A percentile compares a stretch with the other conserved stretches of the same genome.
Conservation (phyloP, 73 alveolate species). For the Stentor coeruleus region DNA sequence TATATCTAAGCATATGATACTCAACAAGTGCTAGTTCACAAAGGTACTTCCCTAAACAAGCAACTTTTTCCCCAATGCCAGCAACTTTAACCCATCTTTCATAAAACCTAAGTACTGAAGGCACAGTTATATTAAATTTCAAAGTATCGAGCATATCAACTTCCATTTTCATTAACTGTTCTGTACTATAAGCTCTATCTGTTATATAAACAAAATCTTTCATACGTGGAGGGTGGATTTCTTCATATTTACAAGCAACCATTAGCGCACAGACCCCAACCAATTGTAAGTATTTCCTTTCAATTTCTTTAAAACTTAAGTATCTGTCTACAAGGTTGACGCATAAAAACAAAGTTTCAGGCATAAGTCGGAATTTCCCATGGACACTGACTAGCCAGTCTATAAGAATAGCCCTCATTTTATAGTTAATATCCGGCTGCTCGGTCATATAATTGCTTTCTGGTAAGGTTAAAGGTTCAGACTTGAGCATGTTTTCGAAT, state of each 20-base stretch:
- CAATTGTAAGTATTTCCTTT: constrained; percentile 48
- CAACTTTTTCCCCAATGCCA: neutral
- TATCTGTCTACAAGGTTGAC: constrained; percentile 52
- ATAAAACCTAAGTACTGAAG: constrained; percentile 30
- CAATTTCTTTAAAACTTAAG: constrained; percentile 27
- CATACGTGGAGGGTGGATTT: constrained; percentile 65
- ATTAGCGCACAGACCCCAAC: constrained; percentile 83
- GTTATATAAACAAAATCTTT: constrained; percentile 62
- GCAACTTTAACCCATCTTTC: constrained; percentile 19
- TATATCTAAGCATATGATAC: neutral
- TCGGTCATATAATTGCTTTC: constrained; percentile 24
- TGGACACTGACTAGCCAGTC: constrained; percentile 62
- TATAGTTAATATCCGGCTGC: constrained; percentile 41
- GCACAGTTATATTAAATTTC: constrained; percentile 32
- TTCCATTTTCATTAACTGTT: constrained; percentile 40
- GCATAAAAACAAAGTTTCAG: constrained; percentile 49
- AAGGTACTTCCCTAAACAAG: too few relatives aligned
- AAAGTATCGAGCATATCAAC: constrained; percentile 15
- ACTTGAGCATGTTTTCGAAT: neutral
- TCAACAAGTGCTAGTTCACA: constrained; percentile 1
- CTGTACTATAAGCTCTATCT: constrained; percentile 54
- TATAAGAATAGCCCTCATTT: constrained; percentile 49
- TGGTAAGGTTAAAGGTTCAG: neutral
- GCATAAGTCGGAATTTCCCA: constrained; percentile 49
- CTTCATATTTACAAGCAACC: constrained; percentile 71